Conservation (phyloP, 1,284 basidiomycete species). For the Malassezia furfur region DNA sequence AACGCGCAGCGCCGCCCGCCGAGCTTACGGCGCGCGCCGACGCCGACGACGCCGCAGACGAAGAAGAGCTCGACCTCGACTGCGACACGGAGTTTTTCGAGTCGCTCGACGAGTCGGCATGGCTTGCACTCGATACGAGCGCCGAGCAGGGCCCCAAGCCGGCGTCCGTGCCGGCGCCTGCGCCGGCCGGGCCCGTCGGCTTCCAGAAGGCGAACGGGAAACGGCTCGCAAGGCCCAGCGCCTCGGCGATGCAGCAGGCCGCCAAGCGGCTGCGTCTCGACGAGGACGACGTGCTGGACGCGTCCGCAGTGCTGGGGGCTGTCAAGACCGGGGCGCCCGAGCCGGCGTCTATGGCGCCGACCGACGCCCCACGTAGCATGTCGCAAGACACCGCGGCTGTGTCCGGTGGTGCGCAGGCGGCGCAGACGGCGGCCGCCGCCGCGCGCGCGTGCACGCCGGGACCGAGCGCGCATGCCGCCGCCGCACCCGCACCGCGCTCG, state of each 20-base stretch:
- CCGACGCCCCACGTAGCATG: too few relatives aligned
- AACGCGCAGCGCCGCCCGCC: too few relatives aligned
- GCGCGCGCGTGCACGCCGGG: too few relatives aligned
- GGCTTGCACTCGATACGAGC: slow-evolving; percentile 9
- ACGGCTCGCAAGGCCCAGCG: slow-evolving; percentile 12
- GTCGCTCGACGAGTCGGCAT: slow-evolving; percentile 15
- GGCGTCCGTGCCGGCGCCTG: background rate
- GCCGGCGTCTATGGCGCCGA: too few relatives aligned
- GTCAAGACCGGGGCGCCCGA: too few relatives aligned
- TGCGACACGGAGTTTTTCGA: slow-evolving; percentile 13
- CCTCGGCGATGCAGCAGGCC: slow-evolving; percentile 10
- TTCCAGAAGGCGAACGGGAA: slow-evolving; percentile 17
- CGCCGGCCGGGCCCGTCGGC: background rate
- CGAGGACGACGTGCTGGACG: background rate
- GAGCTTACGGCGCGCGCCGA: too few relatives aligned
- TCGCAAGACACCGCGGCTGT: too few relatives aligned
- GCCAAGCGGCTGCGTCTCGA: slow-evolving; percentile 16
- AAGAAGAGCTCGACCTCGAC: background rate
- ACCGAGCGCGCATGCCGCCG: too few relatives aligned
- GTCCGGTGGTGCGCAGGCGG: too few relatives aligned
- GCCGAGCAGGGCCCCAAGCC: background rate
- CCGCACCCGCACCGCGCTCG: too few relatives aligned
- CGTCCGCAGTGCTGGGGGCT: too few relatives aligned
- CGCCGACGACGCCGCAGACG: background rate
- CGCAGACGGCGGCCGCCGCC: too few relatives aligned